Conservation (phyloP, 495 filamentous ascomycete species). For the Penicillium coffeae region DNA sequence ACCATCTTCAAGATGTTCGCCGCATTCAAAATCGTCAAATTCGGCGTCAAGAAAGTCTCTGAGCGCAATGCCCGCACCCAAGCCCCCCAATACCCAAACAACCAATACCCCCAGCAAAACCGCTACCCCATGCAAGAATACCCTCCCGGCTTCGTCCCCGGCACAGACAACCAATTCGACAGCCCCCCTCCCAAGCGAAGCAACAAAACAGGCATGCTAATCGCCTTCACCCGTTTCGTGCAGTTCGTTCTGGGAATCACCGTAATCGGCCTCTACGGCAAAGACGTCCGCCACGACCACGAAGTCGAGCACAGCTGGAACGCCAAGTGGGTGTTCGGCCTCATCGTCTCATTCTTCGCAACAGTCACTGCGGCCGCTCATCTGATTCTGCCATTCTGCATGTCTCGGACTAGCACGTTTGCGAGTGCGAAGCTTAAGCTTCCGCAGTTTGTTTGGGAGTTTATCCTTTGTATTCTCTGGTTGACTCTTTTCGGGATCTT, state of each 20-base stretch:
- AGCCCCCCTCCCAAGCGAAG: slow-evolving; percentile 11
- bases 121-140: slow-evolving; percentile 20
- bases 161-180: slow-evolving; percentile 14
- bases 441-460: slow-evolving; percentile 63
- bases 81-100: slow-evolving; percentile 14
- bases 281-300: slow-evolving; percentile 60
- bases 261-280: slow-evolving; percentile 75
- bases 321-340: slow-evolving; percentile 75
- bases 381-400: slow-evolving; percentile 49
- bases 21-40: slow-evolving; percentile 25
- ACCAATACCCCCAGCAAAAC: slow-evolving; percentile 7
- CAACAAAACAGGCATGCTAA: slow-evolving; percentile 13
- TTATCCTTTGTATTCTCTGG: slow-evolving; percentile 67
- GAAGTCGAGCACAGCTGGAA: slow-evolving; percentile 47
- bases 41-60: slow-evolving; percentile 30
- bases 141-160: slow-evolving; percentile 16
- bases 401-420: slow-evolving; percentile 37
- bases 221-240: slow-evolving; percentile 55
- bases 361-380: slow-evolving; percentile 60
- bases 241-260: slow-evolving; percentile 72
- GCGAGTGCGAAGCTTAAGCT: slow-evolving; percentile 15
- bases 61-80: slow-evolving; percentile 31
- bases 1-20: slow-evolving; percentile 20
- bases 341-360: slow-evolving; percentile 57
- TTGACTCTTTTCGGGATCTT: slow-evolving; percentile 78